These are phyloP conservation scores for Ascoidea tarda DNA, from an alignment of 805 yeast genomes.

Conservation along the genomic window DNA sequence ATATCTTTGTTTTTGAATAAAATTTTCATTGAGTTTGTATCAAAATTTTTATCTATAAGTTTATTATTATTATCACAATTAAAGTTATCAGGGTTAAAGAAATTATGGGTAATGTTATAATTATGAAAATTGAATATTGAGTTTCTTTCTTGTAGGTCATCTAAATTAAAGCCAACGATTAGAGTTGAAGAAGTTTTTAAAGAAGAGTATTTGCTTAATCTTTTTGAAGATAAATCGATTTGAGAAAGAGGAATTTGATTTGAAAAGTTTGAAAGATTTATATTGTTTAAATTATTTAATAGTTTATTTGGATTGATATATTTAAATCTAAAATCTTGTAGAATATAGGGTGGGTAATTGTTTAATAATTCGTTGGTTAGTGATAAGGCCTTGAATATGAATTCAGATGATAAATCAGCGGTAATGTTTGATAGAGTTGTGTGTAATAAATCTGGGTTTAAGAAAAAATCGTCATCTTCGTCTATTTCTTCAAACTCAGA, in stretches of 20 bases:
- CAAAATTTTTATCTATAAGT: too few species aligned
- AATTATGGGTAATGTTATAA: too few species aligned
- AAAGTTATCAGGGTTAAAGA: too few species aligned
- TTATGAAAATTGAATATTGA: not conserved
- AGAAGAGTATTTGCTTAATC: not conserved
- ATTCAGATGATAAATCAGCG: slow-evolving; percentile 13
- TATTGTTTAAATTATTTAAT: slow-evolving; percentile 12
- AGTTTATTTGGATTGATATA: not conserved
- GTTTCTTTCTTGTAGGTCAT: too few species aligned
- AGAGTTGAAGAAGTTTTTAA: not conserved
- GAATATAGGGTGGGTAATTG: slow-evolving; percentile 1
- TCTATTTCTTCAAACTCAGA: slow-evolving; percentile 9
- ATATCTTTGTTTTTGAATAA: too few species aligned
- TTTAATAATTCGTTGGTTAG: slow-evolving; percentile 8
- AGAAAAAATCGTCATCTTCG: slow-evolving; percentile 19
- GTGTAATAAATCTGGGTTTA: slow-evolving; percentile 26
- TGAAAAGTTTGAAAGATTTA: slow-evolving; percentile 14
- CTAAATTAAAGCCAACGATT: too few species aligned
- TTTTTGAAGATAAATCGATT: too few species aligned
- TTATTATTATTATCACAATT: too few species aligned
- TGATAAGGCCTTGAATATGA: slow-evolving; percentile 16
- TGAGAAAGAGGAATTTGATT: not conserved
- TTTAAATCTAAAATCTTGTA: not conserved
- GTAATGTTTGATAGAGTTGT: slow-evolving; percentile 19
- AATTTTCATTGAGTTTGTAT: too few species aligned